Evolutionary conservation across 345 rosid genomes (phyloP), one percentile per base, ranked within the genome.

Genomic region (Dipteronia dyeriana): DNA sequence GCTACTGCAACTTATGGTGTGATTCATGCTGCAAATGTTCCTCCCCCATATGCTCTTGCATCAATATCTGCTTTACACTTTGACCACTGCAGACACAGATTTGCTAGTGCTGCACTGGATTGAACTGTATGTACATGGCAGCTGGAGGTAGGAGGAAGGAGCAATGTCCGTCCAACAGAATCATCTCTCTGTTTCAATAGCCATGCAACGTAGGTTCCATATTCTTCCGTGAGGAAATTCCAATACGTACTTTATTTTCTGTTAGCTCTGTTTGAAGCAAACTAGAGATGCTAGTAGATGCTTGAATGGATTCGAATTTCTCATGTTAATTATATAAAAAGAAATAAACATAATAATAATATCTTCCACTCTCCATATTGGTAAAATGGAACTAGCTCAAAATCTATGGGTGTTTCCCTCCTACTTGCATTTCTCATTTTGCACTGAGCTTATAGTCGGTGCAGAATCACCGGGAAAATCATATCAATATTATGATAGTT

Each of bases 41-140:
- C 97, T 80, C 97, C 95, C 39, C 97, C 95, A 38, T 90, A 91
- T 84, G 92, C 98, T 79, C 89, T 91, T 79, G 94, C 97, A 73
- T 90, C 98, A 22, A 87, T 91, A 81, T 90, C 95, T 49, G 91
- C 97, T 41, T 75, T 92, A 86, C 89, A 88, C 77, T 91, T 95
- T 75, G 98, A 92, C 82, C 92, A 81, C 82, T 90, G 84, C 73
- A 97, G 98, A 67, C 97, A 89, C 76, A 87, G 97, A 87, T 95
- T 95, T 90, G 91, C 91, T 54, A 88, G 94, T 74, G 90, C 97
- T 19, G 95, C 97, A 65, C 81, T 86, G 20, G 97, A 95, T 87
- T 97, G 97, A 86, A 95, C 95, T 61, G 90, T 91, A 66, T 92
- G 95, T 87, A 86, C 91, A 6, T 95, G 98, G 98, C 94, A 92